Evolutionary conservation across 139 green algal species (phyloP), one percentile per base, ranked within the genome.

Genomic region (Chlamydomonas sp.): DNA sequence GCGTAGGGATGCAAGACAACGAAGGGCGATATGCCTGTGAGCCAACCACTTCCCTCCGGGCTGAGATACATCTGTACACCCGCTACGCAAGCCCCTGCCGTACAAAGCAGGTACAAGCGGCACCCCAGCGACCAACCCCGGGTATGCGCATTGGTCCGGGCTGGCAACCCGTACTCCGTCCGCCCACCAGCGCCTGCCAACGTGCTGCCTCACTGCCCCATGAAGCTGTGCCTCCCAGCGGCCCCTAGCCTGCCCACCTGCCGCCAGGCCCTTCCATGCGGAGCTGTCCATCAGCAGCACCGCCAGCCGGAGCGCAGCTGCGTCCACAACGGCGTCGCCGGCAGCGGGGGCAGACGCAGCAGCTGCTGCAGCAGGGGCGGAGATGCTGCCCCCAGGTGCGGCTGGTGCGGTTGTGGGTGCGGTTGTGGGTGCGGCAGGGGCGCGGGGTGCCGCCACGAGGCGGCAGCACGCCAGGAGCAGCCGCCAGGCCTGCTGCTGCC

Each of bases 281-380:
- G 57, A 18, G 1, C 76, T 17, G 73, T 90, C 83, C 16, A 90
- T 93, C 84, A 94, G 74, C 49, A 95, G 77, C 63, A 77, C 77
- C 78, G 94, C 63, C 75, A 94, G 20, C 5, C 93, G 83, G 2
- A 90, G 82, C 3, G 93, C 90, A 61, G 91, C 93, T 6, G 90
- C 84, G 71, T 95, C 88, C 3, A 92, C 61, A 15, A 95, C 85
- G 8, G 68, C 49, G 66, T 92, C 86, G 49, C 59, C 59, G 0
- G 16, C 73, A 12, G 62, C 73, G 1, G 31, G 57, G 0, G n/a
- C 75, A 1, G 18, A 66, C 1, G 66, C 84, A 31, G 31, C 66
- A 3, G 64, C 66, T 8, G 66, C 58, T 2, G 68, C 74, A n/a
- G 62, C 83, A 18, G 15, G 12, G 14, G 73, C 49, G 3, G 83